phyloP scores from a whole-genome alignment of 768 basidiomycete species.

The Russula brevipes region DNA sequence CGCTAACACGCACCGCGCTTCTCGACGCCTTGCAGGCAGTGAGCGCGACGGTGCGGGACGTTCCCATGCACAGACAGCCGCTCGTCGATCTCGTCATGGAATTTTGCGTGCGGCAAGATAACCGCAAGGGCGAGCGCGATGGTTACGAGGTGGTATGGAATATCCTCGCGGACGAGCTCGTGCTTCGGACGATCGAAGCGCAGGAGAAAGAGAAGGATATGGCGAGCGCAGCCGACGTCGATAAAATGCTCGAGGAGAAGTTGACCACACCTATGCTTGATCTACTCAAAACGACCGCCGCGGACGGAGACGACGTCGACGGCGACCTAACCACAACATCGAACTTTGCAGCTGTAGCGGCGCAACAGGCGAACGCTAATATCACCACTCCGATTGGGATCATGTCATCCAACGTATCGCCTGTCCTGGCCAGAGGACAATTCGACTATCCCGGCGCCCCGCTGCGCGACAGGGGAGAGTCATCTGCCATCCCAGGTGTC shows the following conservation, averaged over 20 bases:
- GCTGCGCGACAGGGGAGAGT: constrained; percentile 39
- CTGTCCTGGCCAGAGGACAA: constrained; percentile 53
- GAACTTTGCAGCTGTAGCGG: neutral
- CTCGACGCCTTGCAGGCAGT: constrained; percentile 53
- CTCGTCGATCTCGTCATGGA: constrained; percentile 50
- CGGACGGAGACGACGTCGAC: constrained; percentile 10
- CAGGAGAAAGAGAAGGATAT: constrained; percentile 41
- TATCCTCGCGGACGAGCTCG: constrained; percentile 28
- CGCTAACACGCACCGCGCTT: constrained; percentile 50
- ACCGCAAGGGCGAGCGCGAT: constrained; percentile 16
- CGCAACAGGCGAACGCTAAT: neutral
- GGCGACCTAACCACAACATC: constrained; percentile 20
- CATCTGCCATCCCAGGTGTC: constrained; percentile 47
- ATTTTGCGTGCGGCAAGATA: constrained; percentile 39
- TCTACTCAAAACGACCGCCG: constrained; percentile 18
- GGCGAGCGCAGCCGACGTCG: constrained; percentile 21
- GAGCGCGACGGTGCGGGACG: constrained; percentile 65
- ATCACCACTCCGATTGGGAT: constrained; percentile 13
- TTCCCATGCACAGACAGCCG: constrained; percentile 55
- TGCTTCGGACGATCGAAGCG: constrained; percentile 30
- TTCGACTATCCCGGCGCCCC: constrained; percentile 43
- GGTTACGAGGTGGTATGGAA: constrained; percentile 26
- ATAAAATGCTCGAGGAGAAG: constrained; percentile 10
- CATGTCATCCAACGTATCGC: constrained; percentile 39
- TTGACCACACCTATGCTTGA: constrained; percentile 20